Percentiles rank a stretch among this genome's conserved stretches.
phyloP scores from a whole-genome alignment of 2,329 filamentous ascomycete genomes.

The Cercospora sp. region DNA sequence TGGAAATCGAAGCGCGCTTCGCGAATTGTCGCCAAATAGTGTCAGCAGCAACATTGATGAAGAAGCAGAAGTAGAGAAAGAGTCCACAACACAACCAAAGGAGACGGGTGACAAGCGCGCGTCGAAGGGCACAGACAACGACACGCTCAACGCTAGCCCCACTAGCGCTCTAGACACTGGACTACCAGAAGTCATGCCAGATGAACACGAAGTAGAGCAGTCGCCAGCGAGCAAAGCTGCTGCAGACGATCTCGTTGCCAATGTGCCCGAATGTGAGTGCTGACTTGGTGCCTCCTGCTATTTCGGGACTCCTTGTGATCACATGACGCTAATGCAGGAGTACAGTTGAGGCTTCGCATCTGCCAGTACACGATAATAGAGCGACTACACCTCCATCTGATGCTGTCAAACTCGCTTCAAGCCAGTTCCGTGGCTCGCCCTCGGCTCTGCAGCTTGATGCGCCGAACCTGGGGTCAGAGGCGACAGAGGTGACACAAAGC shows the following conservation, averaged over 20 bases:
- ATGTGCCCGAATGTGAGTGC: conserved; percentile 23
- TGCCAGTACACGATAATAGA: conserved; percentile 24
- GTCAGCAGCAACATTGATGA: conserved; percentile 27
- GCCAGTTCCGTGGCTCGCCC: conserved; percentile 12
- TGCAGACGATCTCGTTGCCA: conserved; percentile 25
- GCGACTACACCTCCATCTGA: conserved; percentile 22
- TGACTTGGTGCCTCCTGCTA: conserved; percentile 1
- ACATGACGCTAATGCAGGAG: conserved; percentile 33
- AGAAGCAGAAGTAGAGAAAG: conserved; percentile 22
- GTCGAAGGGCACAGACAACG: conserved; percentile 36
- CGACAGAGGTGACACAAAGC: neutral
- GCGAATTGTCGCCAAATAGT: conserved; percentile 45
- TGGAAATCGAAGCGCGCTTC: conserved; percentile 41
- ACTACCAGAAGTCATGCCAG: conserved; percentile 20
- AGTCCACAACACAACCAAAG: conserved; percentile 38
- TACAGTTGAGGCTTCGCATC: conserved; percentile 28
- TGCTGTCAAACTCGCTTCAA: conserved; percentile 17
- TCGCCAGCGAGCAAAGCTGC: conserved; percentile 26
- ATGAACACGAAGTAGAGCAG: conserved; percentile 24
- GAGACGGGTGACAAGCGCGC: conserved; percentile 36
- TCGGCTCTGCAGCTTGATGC: conserved; percentile 5
- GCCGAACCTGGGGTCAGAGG: neutral
- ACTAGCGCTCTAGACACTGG: conserved; percentile 10
- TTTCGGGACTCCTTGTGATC: conserved; percentile 20
- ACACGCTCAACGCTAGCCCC: conserved; percentile 18